Base-by-base conservation (phyloP, 176 grass and related monocot species). In the Musa acuminata region DNA sequence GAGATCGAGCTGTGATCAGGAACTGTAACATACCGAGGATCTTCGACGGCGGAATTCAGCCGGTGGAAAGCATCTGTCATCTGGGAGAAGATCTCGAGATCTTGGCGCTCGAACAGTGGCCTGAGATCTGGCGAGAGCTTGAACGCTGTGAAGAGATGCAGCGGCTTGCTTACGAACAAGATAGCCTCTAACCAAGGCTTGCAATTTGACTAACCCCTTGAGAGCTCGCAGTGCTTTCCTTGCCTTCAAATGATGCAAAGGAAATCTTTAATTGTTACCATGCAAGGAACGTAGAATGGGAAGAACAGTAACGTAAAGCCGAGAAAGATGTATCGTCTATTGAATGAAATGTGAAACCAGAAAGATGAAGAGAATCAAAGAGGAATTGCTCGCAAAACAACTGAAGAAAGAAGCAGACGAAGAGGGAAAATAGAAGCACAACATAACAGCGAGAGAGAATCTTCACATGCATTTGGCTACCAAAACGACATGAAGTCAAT, bases 221-320 rank as follows among this genome's bases (percentile, higher is more conserved):
- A 98, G 88, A 65, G 95, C 95, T 9, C 95, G 83, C 1, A 93
- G 78, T 1, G 95, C 95, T 77, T 98, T 98, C 82, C 88, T 91
- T 17, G 94, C 90, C 94, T 98, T 64, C 27, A 0, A 6, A 43
- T 43, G 35, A 43, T 83, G 70, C 80, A 43, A 6, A 43, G 35
- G 35, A 29, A 43, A 84, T 69, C 84, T 86, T 64, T 71, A 74
- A 80, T 66, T 79, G 74, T 92, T 84, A 10, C 25, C 26, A 74
- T 43, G 35, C 35, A 6, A 43, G 35, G 35, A 43, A 43, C 35
- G 35, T 6, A 43, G 35, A 43, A 43, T 43, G 35, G 35, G 35
- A 43, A 43, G 35, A 43, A 43, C 2, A 43, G 4, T 43, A 43
- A 43, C 35, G 35, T 43, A 4, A 43, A 43, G 35, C 4, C 0